Percentiles rank a stretch among this genome's conserved stretches.
These are phyloP conservation scores for Gelatoporia subvermispora DNA, from an alignment of 768 basidiomycete genomes.

Conservation along the genomic window DNA sequence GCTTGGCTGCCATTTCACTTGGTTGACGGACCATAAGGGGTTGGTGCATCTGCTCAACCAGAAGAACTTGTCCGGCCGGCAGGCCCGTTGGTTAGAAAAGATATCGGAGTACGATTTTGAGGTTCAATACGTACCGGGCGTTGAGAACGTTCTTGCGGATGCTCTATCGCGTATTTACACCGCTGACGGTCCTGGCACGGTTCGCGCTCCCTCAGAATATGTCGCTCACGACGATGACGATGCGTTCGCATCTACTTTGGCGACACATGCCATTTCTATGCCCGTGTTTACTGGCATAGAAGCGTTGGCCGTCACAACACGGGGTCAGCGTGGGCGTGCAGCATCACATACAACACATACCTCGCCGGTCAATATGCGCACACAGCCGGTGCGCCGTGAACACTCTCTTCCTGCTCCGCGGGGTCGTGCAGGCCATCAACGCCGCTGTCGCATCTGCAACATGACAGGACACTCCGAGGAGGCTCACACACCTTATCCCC, in stretches of 20 bases:
- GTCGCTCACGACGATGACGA: constrained; percentile 4
- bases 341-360: background rate
- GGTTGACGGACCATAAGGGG: constrained; percentile 9
- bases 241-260: background rate
- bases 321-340: background rate
- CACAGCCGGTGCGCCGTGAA: too few relatives aligned
- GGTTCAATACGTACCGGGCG: constrained; percentile 25
- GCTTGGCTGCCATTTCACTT: constrained; percentile 9
- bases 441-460: too few relatives aligned
- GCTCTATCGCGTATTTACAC: constrained; percentile 10
- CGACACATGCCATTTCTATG: background rate
- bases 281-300: constrained; percentile 3
- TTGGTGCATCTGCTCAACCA: constrained; percentile 29
- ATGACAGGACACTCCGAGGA: too few relatives aligned
- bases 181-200: constrained; percentile 10
- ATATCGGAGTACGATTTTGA: constrained; percentile 24
- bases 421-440: too few relatives aligned
- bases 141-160: constrained; percentile 29
- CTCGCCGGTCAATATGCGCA: too few relatives aligned
- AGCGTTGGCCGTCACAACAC: constrained; percentile 1
- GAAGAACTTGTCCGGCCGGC: constrained; percentile 27
- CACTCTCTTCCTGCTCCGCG: too few relatives aligned
- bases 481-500: too few relatives aligned
- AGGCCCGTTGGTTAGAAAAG: constrained; percentile 34
- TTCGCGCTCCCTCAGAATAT: constrained; percentile 6